These are phyloP conservation scores for Eragrostis tef DNA, from an alignment of 202 grass and related monocot genomes.

Conservation along the genomic window DNA sequence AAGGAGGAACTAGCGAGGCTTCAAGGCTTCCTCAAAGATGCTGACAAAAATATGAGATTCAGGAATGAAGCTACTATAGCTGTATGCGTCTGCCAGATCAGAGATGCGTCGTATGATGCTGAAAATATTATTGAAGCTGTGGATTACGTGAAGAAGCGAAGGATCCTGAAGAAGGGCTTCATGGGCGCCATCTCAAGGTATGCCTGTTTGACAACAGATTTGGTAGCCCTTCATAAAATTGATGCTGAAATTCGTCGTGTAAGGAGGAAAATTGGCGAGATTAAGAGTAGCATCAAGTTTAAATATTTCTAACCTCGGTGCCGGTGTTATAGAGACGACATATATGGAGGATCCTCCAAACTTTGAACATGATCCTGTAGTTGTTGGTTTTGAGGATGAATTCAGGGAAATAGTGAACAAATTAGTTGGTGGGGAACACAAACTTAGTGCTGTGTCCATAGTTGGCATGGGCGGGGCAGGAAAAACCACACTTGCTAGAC, in stretches of 20 bases:
- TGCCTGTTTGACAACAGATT: constrained; percentile 37
- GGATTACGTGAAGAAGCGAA: no score
- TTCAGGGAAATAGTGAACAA: background rate
- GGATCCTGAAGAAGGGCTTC: no score
- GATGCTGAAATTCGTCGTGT: constrained; percentile 29
- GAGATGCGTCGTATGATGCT: no score
- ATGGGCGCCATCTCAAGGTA: no score
- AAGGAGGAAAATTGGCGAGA: constrained; percentile 1
- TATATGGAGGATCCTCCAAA: background rate
- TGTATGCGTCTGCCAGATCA: no score
- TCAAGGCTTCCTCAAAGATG: no score
- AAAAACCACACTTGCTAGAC: constrained; percentile 25
- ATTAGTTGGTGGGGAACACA: background rate
- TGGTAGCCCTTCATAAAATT: constrained; percentile 27
- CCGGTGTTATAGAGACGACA: background rate
- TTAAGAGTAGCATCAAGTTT: background rate
- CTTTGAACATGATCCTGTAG: background rate
- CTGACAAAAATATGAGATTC: no score
- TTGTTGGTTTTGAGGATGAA: constrained; percentile 22
- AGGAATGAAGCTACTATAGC: no score
- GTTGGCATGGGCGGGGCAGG: constrained; percentile 28
- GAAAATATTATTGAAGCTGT: no score
- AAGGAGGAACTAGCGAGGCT: no score
- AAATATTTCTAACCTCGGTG: background rate
- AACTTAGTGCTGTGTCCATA: constrained; percentile 15